Evolutionary conservation across 78 protist genomes (phyloP).

Genomic region (Tieghemostelium lacteum): DNA sequence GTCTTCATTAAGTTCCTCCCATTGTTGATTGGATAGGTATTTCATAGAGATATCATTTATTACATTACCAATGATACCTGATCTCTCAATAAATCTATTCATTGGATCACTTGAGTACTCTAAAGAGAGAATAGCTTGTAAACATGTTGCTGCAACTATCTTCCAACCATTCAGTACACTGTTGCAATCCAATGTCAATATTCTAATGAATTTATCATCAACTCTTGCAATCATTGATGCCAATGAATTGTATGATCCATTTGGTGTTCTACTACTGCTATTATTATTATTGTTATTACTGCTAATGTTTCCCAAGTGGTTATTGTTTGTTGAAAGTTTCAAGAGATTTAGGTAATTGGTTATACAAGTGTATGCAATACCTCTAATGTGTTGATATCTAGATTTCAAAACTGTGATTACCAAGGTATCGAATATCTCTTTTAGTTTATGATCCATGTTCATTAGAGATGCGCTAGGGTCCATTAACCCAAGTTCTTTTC

Average conservation of each 20-base stretch:
- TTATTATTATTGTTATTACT: neutral
- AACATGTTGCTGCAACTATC: conserved; percentile 46
- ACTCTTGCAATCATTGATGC: conserved; percentile 5
- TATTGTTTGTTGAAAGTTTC: neutral
- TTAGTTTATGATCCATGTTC: conserved; percentile 33
- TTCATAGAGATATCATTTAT: neutral
- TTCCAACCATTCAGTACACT: conserved; percentile 60
- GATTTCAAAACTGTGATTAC: conserved; percentile 40
- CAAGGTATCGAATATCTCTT: conserved; percentile 49
- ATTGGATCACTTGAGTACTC: conserved; percentile 23
- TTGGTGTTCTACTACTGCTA: neutral
- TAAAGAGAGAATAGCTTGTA: conserved; percentile 4
- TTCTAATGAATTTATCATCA: conserved; percentile 54
- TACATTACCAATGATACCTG: conserved; percentile 27
- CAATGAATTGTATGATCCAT: neutral
- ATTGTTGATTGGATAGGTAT: neutral
- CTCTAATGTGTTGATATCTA: conserved; percentile 62
- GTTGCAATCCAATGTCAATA: conserved; percentile 38
- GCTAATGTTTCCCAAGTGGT: neutral
- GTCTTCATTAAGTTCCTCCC: conserved; percentile 25
- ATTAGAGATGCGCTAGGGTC: neutral
- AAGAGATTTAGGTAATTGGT: conserved; percentile 27
- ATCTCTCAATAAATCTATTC: conserved; percentile 3
- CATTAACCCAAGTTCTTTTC: neutral
- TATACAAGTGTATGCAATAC: conserved; percentile 47